These are phyloP conservation scores for Fraxinus latifolia DNA, from an alignment of 305 asterid genomes.

Conservation along the genomic window DNA sequence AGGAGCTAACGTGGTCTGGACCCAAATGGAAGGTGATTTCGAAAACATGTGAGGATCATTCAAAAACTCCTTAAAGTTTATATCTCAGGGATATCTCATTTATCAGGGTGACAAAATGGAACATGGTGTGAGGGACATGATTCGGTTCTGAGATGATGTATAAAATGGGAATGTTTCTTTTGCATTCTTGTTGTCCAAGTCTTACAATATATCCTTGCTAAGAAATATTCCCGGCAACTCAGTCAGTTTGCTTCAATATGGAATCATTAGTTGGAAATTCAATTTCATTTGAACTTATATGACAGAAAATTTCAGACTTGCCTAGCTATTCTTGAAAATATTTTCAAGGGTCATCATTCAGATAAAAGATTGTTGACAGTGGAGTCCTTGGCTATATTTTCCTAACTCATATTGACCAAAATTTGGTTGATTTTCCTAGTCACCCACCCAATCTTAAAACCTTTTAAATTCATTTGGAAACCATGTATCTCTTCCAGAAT, in stretches of 20 bases:
- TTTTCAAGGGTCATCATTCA: not conserved
- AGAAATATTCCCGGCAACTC: not conserved
- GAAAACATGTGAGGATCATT: not conserved
- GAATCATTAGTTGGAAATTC: not conserved
- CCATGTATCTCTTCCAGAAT: not conserved
- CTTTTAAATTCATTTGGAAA: not conserved
- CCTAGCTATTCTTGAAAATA: not conserved
- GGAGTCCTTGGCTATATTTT: not conserved
- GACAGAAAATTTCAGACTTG: not conserved
- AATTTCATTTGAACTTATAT: not conserved
- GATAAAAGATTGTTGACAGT: not conserved
- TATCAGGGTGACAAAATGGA: not conserved
- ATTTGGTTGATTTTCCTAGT: not conserved
- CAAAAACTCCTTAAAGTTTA: not conserved
- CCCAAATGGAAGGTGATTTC: not conserved
- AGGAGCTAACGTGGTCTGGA: not conserved
- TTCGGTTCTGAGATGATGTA: not conserved
- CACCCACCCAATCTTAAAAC: not conserved
- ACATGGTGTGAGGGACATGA: not conserved
- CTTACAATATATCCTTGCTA: not conserved
- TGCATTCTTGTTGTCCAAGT: not conserved
- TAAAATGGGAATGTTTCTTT: not conserved
- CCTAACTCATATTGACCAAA: not conserved
- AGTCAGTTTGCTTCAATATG: not conserved
- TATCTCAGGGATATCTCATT: not conserved